These are phyloP conservation scores for Calocera viscosa DNA, from an alignment of 768 basidiomycete genomes.

Conservation along the genomic window DNA sequence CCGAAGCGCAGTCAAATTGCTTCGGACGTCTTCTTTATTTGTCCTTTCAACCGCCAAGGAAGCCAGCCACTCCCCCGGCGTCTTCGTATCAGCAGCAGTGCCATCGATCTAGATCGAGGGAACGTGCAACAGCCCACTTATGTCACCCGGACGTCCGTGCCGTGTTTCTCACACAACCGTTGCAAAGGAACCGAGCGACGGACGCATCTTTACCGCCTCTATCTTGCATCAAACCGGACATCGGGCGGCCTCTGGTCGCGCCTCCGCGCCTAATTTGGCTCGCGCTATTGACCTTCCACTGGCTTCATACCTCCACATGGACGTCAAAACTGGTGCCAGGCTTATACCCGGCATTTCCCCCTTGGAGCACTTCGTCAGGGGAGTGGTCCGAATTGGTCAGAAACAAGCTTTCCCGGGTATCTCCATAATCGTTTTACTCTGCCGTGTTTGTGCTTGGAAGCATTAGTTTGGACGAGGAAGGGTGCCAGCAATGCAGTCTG, in stretches of 20 bases:
- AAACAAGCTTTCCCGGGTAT: neutral
- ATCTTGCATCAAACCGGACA: neutral
- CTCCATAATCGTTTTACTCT: neutral
- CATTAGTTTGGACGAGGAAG: neutral
- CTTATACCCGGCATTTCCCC: neutral
- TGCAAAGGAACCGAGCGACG: neutral
- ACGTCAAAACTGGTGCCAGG: neutral
- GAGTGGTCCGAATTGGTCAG: neutral
- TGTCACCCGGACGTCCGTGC: neutral
- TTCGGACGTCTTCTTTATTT: neutral
- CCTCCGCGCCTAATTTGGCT: neutral
- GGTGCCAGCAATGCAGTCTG: neutral
- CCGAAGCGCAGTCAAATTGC: neutral
- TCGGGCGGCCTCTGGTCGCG: constrained; percentile 1
- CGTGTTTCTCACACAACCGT: neutral
- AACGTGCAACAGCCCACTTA: neutral
- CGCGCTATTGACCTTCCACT: neutral
- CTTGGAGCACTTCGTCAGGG: too few species aligned
- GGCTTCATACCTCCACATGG: neutral
- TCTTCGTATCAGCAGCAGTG: neutral
- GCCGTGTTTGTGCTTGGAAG: neutral
- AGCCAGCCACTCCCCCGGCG: neutral
- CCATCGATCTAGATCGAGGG: constrained; percentile 7
- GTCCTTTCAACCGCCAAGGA: neutral
- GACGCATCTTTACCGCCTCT: neutral